Evolutionary conservation across 202 grass and related monocot genomes (phyloP).

Genomic region (Saccharum hybrid): DNA sequence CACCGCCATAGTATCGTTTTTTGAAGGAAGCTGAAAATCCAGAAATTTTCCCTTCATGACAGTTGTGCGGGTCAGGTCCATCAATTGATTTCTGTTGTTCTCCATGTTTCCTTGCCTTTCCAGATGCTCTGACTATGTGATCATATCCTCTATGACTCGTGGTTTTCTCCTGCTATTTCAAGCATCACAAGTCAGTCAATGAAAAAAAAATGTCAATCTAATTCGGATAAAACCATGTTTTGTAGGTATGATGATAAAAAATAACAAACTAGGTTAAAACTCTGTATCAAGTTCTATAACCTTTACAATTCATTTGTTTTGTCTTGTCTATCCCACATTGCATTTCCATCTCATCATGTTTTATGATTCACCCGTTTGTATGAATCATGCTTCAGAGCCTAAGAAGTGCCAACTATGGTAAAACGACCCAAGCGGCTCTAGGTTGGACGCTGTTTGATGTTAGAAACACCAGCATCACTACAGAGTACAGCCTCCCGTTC

Average conservation of each 20-base stretch:
- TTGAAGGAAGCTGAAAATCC: conserved; percentile 52
- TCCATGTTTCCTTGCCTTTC: conserved; percentile 42
- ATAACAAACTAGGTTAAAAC: background rate
- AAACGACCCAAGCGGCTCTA: background rate
- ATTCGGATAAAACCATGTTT: background rate
- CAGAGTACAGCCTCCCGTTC: background rate
- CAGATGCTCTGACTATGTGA: conserved; percentile 43
- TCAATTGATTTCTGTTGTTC: conserved; percentile 45
- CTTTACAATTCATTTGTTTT: background rate
- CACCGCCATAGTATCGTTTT: conserved; percentile 55
- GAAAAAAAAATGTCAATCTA: background rate
- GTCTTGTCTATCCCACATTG: background rate
- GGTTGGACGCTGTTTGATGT: background rate
- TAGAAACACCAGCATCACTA: conserved; percentile 2
- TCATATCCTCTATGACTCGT: conserved; percentile 39
- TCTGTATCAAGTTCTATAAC: background rate
- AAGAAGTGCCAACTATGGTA: background rate
- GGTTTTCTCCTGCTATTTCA: conserved; percentile 51
- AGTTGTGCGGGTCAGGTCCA: background rate
- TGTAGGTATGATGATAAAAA: background rate
- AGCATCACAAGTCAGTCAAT: conserved; percentile 3
- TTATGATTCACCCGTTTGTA: background rate
- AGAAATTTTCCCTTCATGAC: conserved; percentile 42
- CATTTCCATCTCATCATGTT: background rate
- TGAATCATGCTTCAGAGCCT: background rate